Evolutionary conservation across 495 filamentous ascomycete species (phyloP).

Genomic region (Podospora pseudocomata): DNA sequence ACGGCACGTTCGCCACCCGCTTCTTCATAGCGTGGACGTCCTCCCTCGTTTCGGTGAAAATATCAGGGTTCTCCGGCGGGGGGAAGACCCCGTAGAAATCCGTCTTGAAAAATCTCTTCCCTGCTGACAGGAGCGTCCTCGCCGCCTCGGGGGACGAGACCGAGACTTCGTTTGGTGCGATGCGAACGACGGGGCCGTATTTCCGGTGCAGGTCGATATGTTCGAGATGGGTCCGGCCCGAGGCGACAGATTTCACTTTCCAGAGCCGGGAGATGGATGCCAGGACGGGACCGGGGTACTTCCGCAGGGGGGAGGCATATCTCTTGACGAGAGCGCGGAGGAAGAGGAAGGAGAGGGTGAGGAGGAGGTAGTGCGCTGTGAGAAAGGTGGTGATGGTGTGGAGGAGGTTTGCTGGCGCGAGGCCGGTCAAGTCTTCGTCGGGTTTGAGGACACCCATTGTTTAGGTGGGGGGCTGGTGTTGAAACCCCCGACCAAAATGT

Average conservation of each 20-base stretch:
- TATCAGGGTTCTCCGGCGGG: constrained; percentile 55
- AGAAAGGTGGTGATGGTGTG: constrained; percentile 28
- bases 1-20: constrained; percentile 52
- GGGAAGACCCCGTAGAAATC: constrained; percentile 54
- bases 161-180: constrained; percentile 54
- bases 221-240: constrained; percentile 41
- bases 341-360: constrained; percentile 33
- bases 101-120: constrained; percentile 56
- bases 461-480: not conserved
- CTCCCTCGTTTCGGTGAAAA: constrained; percentile 55
- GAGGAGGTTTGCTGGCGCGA: constrained; percentile 30
- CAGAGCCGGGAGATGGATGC: constrained; percentile 49
- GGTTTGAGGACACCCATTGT: constrained; percentile 32
- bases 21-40: constrained; percentile 54
- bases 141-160: constrained; percentile 50
- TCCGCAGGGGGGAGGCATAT: constrained; percentile 44
- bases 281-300: constrained; percentile 49
- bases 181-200: constrained; percentile 55
- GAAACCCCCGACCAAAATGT: not conserved
- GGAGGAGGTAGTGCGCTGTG: constrained; percentile 34
- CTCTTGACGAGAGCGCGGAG: constrained; percentile 37
- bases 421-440: constrained; percentile 17
- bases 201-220: constrained; percentile 49
- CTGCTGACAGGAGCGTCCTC: constrained; percentile 44
- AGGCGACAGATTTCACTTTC: constrained; percentile 38